Percentiles rank a stretch among this genome's conserved stretches.
These are phyloP conservation scores for Russula foetens DNA, from an alignment of 768 basidiomycete genomes.

Conservation along the genomic window DNA sequence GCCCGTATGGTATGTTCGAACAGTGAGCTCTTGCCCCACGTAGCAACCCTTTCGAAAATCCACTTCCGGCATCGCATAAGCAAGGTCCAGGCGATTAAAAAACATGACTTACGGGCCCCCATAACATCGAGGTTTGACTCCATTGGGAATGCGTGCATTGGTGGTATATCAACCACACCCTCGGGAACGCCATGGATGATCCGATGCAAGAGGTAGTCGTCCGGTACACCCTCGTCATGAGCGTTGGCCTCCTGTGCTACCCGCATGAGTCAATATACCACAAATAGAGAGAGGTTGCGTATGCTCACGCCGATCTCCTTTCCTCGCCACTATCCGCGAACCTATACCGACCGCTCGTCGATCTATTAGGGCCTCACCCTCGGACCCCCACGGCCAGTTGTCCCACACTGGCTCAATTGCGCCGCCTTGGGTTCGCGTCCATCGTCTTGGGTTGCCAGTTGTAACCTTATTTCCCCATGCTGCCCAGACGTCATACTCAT, in stretches of 20 bases:
- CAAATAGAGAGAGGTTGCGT: slow-evolving; percentile 2
- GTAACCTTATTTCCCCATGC: slow-evolving; percentile 52
- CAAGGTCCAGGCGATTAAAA: neutral
- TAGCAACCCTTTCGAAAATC: slow-evolving; percentile 98
- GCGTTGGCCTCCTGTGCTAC: slow-evolving; percentile 47
- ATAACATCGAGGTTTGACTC: slow-evolving; percentile 93
- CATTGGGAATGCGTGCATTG: slow-evolving; percentile 80
- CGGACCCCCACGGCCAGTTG: slow-evolving; percentile 53
- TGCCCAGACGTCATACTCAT: slow-evolving; percentile 74
- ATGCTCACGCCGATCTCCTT: slow-evolving; percentile 69
- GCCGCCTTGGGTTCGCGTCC: slow-evolving; percentile 60
- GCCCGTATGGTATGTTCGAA: slow-evolving; percentile 93
- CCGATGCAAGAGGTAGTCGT: slow-evolving; percentile 71
- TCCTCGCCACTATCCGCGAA: slow-evolving; percentile 54
- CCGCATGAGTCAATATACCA: slow-evolving; percentile 6
- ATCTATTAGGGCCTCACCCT: slow-evolving; percentile 48
- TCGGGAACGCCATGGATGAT: slow-evolving; percentile 83
- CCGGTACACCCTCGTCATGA: slow-evolving; percentile 43
- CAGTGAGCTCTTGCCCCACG: slow-evolving; percentile 94
- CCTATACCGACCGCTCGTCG: slow-evolving; percentile 76
- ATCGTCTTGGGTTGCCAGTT: slow-evolving; percentile 37
- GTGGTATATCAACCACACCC: slow-evolving; percentile 65
- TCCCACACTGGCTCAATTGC: slow-evolving; percentile 73
- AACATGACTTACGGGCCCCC: slow-evolving; percentile 69
- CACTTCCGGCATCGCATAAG: slow-evolving; percentile 39